phyloP scores from a whole-genome alignment of 495 filamentous ascomycete genomes.

The Neurospora sp. region DNA sequence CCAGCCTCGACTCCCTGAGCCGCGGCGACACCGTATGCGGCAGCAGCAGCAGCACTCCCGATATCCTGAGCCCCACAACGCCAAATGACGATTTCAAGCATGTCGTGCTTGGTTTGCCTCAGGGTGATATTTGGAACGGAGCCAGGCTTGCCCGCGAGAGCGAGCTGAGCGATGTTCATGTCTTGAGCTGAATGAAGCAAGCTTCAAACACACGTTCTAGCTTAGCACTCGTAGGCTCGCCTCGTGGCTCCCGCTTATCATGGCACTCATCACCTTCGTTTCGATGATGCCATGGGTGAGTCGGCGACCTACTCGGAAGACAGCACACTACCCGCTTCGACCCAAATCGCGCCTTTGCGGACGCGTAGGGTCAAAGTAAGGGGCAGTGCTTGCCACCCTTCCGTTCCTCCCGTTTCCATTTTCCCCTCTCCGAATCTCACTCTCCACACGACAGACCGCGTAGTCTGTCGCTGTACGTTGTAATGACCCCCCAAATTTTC shows the following conservation, averaged over 20 bases:
- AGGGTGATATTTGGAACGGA: conserved; percentile 23
- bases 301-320: background rate
- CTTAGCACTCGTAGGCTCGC: background rate
- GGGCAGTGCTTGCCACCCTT: background rate
- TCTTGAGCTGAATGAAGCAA: conserved; percentile 12
- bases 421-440: background rate
- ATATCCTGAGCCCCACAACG: conserved; percentile 31
- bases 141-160: conserved; percentile 13
- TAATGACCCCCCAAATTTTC: background rate
- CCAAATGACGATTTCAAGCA: conserved; percentile 19
- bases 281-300: background rate
- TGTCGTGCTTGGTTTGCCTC: conserved; percentile 12
- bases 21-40: conserved; percentile 25
- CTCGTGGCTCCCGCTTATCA: background rate
- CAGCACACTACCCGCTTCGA: background rate
- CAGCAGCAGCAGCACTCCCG: conserved; percentile 26
- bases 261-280: background rate
- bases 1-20: conserved; percentile 26
- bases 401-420: background rate
- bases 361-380: background rate
- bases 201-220: background rate
- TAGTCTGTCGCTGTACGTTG: background rate
- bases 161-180: conserved; percentile 22
- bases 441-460: background rate
- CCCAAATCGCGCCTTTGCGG: background rate